Conservation (phyloP, 257 asterid genomes). For the Rubia yunnanensis region DNA sequence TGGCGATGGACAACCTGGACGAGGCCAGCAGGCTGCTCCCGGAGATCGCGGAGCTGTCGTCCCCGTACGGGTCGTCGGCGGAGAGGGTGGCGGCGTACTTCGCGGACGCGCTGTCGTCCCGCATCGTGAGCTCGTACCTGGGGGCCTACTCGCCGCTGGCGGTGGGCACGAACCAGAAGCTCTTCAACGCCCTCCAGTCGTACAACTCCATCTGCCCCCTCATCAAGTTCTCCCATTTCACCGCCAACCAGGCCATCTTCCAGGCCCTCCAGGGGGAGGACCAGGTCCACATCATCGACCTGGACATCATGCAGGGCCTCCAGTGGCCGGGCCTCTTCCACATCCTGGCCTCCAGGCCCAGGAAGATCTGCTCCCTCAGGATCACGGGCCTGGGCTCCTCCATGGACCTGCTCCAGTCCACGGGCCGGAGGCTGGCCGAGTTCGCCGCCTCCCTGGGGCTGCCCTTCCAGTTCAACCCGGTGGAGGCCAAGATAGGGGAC, state of each 20-base stretch:
- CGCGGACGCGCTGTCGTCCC: conserved; percentile 75
- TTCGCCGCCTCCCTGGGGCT: conserved; percentile 60
- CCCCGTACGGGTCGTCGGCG: conserved; percentile 90
- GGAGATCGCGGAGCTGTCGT: conserved; percentile 70
- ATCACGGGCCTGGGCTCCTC: conserved; percentile 82
- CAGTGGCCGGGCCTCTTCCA: conserved; percentile 96
- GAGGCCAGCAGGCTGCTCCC: conserved; percentile 66
- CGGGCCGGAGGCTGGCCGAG: conserved; percentile 67
- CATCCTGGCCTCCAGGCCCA: conserved; percentile 60
- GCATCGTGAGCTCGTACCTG: conserved; percentile 56
- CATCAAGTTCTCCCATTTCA: conserved; percentile 86
- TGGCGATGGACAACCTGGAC: conserved; percentile 61
- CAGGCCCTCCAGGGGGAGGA: conserved; percentile 73
- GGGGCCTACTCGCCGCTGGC: conserved; percentile 53
- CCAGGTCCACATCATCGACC: conserved; percentile 86
- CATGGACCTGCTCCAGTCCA: conserved; percentile 46
- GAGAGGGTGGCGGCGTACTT: conserved; percentile 94
- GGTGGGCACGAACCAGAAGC: conserved; percentile 34
- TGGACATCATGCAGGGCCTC: conserved; percentile 95
- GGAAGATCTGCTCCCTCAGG: conserved; percentile 40
- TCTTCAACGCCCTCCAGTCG: conserved; percentile 64
- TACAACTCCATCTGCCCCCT: conserved; percentile 72
- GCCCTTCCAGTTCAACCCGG: conserved; percentile 61
- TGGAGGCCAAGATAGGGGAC: conserved; percentile 68
- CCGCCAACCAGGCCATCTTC: conserved; percentile 88